A percentile compares a stretch with the other conserved stretches of the same genome.
Conservation (phyloP, 2,329 filamentous ascomycete genomes). For the Fusarium secorum region DNA sequence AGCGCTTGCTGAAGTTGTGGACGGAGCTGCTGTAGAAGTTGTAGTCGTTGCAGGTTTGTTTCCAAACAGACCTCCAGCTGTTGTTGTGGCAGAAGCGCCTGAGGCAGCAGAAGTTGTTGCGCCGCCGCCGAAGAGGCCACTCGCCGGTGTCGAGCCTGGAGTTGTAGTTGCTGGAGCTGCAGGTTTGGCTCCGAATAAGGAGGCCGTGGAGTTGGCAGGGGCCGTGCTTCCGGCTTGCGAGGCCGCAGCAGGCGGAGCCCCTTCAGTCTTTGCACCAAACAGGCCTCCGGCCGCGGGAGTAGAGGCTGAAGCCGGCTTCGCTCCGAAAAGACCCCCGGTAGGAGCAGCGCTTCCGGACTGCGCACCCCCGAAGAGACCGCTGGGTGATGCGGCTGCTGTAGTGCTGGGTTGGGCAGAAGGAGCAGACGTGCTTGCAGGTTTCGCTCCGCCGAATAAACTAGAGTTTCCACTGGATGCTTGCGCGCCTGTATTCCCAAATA, state of each 20-base stretch:
- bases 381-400: constrained; percentile 27
- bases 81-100: constrained; percentile 42
- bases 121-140: constrained; percentile 47
- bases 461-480: constrained; percentile 34
- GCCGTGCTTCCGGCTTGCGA: constrained; percentile 35
- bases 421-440: constrained; percentile 39
- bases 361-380: constrained; percentile 48
- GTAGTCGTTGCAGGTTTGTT: constrained; percentile 43
- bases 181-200: constrained; percentile 54
- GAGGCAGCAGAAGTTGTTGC: constrained; percentile 43
- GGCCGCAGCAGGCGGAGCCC: constrained; percentile 30
- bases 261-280: constrained; percentile 38
- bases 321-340: constrained; percentile 47
- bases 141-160: constrained; percentile 47
- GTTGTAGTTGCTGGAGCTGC: constrained; percentile 45
- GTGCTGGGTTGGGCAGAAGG: constrained; percentile 27
- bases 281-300: constrained; percentile 36
- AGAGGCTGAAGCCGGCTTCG: constrained; percentile 42
- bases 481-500: constrained; percentile 38
- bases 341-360: constrained; percentile 43
- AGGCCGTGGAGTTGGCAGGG: constrained; percentile 32
- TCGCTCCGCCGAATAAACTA: constrained; percentile 44
- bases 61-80: constrained; percentile 46
- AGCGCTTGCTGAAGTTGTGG: constrained; percentile 37
- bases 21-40: constrained; percentile 42